phyloP scores from a whole-genome alignment of 257 asterid species.

The Asclepias syriaca region DNA sequence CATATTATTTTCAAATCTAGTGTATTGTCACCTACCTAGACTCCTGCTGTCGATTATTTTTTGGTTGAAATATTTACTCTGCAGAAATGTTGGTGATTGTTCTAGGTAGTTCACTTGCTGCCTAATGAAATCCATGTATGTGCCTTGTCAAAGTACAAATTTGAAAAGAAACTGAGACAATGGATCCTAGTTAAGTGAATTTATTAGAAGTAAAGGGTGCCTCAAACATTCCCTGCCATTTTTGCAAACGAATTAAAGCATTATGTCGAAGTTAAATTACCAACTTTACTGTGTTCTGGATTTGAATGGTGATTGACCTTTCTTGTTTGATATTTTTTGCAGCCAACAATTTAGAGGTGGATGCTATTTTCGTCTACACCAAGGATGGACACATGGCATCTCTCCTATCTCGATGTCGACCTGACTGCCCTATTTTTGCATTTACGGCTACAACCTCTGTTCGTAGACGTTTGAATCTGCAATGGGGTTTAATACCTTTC shows the following conservation, averaged over 20 bases:
- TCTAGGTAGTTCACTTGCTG: neutral
- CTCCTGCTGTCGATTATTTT: neutral
- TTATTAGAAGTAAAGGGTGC: too few relatives aligned
- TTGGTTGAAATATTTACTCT: neutral
- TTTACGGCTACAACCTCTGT: slow-evolving; percentile 76
- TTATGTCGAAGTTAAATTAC: neutral
- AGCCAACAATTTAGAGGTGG: slow-evolving; percentile 91
- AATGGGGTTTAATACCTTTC: slow-evolving; percentile 95
- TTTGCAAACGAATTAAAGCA: too few relatives aligned
- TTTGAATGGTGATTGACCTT: slow-evolving; percentile 11
- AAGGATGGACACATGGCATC: slow-evolving; percentile 96
- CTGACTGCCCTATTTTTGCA: slow-evolving; percentile 96
- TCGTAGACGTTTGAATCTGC: slow-evolving; percentile 88
- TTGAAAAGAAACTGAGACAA: neutral
- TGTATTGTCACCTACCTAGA: neutral
- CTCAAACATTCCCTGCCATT: too few relatives aligned
- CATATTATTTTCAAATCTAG: neutral
- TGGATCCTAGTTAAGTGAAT: neutral
- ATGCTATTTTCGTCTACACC: slow-evolving; percentile 93
- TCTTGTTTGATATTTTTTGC: slow-evolving; percentile 21
- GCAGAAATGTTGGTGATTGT: neutral
- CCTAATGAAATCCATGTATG: neutral
- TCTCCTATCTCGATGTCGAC: slow-evolving; percentile 88
- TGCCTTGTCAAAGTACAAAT: neutral
- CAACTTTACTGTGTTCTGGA: slow-evolving; percentile 5